Evolutionary conservation across 768 basidiomycete species (phyloP), one percentile per base, ranked within the genome.

Genomic region (Amanita muscaria): DNA sequence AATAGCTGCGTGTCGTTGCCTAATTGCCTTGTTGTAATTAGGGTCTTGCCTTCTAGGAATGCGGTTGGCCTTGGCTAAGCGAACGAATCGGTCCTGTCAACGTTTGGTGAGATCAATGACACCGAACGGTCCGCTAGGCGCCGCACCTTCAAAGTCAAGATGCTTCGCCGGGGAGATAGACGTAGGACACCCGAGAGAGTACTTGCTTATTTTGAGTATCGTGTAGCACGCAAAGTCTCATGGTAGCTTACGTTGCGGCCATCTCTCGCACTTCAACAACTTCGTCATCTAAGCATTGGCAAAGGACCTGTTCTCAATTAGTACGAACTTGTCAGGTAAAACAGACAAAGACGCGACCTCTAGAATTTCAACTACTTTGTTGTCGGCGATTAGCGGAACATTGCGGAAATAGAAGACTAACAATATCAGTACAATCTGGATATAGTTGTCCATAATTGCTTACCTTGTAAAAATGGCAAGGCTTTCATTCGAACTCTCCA

Each of bases 261-360:
- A 87, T 89, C 63, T 91, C 86, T 32, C 90, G 73, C 15, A 93
- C 90, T 66, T 93, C 90, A 7, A 88, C 79, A 12, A 89, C 80
- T 50, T 89, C 87, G 58, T 93, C 90, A 51, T 86, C 80, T 21
- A 93, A 64, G 51, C 88, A 89, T 55, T 77, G 69, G 51, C 84
- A 87, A 3, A 93, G 67, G 27, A 88, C 81, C 80, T 88, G 44
- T 38, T 35, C 15, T 22, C 23, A 4, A 40, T 31, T 4, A 24
- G 9, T 36, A 30, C 35, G 27, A 41, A 11, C 40, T 34, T 16
- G 14, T 9, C 15, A 18, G 29, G 15, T 24, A 14, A 10, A 35
- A 35, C 7, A 36, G 16, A 7, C 23, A 42, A 27, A n/a, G 12
- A 55, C 64, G 22, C 50, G 19, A 84, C 88, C 69, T 90, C 88